phyloP scores from a whole-genome alignment of 305 asterid species.

The Caryopteris hybrid region DNA sequence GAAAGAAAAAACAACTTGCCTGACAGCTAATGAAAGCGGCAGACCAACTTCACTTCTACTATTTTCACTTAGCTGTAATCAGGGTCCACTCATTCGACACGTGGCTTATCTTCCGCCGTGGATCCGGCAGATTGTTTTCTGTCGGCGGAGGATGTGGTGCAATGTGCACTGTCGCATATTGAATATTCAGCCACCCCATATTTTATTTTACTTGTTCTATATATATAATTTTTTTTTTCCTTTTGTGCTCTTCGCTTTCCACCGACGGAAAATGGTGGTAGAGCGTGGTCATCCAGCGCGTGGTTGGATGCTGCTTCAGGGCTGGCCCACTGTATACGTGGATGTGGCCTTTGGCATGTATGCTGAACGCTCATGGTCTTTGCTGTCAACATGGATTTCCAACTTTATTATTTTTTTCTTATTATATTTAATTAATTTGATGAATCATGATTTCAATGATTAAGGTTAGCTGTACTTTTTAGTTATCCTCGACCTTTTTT shows the following conservation, averaged over 20 bases:
- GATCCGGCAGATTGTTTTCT: conserved; percentile 23
- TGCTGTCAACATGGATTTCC: background rate
- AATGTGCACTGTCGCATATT: no score
- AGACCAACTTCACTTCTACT: conserved; percentile 27
- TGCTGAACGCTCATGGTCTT: background rate
- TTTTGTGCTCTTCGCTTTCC: background rate
- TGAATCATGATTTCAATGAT: background rate
- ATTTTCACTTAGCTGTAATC: conserved; percentile 15
- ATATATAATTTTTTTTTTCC: background rate
- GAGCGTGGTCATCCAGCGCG: conserved; percentile 5
- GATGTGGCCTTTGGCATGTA: conserved; percentile 8
- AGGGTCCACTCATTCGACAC: background rate
- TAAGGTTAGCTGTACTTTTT: background rate
- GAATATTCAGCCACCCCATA: no score
- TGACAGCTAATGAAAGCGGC: conserved; percentile 42
- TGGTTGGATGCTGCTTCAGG: background rate
- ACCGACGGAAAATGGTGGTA: conserved; percentile 35
- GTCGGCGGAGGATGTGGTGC: conserved; percentile 31
- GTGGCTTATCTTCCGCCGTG: conserved; percentile 17
- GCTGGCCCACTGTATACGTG: conserved; percentile 9
- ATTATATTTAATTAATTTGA: background rate
- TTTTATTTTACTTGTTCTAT: no score
- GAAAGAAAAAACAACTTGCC: background rate
- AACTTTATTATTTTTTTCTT: background rate
- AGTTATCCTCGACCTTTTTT: no score